Percentiles rank a stretch among this genome's conserved stretches.
Conservation (phyloP, 2,329 filamentous ascomycete genomes). For the Podosphaera aphanis region DNA sequence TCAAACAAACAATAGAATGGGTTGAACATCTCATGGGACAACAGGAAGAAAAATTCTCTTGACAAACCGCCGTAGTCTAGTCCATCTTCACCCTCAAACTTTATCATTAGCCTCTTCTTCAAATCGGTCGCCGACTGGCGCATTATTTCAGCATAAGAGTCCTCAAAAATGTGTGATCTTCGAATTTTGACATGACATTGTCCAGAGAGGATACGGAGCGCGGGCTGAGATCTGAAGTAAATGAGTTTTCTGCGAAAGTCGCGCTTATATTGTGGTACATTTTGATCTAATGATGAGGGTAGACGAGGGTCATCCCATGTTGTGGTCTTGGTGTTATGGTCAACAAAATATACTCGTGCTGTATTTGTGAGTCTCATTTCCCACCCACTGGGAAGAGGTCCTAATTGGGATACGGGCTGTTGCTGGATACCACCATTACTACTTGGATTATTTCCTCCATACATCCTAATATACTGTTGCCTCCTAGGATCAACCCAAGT, state of each 20-base stretch:
- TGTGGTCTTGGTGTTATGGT: constrained; percentile 98
- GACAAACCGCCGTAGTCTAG: constrained; percentile 95
- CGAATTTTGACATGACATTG: constrained; percentile 97
- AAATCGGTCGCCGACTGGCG: constrained; percentile 83
- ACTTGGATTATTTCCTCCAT: constrained; percentile 66
- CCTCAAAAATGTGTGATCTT: constrained; percentile 91
- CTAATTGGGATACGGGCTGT: constrained; percentile 89
- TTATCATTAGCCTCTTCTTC: constrained; percentile 98
- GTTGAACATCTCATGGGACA: constrained; percentile 99
- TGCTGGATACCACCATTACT: constrained; percentile 75
- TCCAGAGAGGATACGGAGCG: constrained; percentile 79
- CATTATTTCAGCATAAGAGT: constrained; percentile 97
- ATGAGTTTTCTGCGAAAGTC: constrained; percentile 96
- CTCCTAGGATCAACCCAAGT: constrained; percentile 95
- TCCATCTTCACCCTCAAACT: constrained; percentile 96
- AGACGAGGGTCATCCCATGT: constrained; percentile 95
- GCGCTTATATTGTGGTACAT: constrained; percentile 97
- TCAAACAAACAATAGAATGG: constrained; percentile 99
- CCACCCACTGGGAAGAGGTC: constrained; percentile 88
- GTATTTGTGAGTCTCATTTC: constrained; percentile 99
- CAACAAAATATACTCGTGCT: constrained; percentile 91
- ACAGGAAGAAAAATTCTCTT: constrained; percentile 95
- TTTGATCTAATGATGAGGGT: constrained; percentile 89
- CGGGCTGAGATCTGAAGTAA: constrained; percentile 96
- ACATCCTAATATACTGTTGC: constrained; percentile 97